Percentiles rank a stretch among this genome's conserved stretches.
phyloP scores from a whole-genome alignment of 1,284 basidiomycete genomes.

The Gastroboletus turbinatus region DNA sequence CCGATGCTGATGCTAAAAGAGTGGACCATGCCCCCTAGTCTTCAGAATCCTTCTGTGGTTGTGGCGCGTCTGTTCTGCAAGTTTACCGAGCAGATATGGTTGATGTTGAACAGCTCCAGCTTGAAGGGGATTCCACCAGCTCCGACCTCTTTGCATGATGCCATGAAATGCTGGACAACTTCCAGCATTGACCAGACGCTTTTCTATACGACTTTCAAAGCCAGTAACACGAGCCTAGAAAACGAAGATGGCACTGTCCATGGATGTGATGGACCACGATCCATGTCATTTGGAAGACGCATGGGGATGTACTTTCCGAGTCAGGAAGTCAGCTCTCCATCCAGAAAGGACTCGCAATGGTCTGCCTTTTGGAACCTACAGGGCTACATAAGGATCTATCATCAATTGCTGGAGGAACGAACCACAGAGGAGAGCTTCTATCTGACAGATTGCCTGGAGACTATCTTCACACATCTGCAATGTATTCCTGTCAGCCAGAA shows the following conservation, averaged over 20 bases:
- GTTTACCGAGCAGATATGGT: constrained; percentile 10
- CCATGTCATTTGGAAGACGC: not conserved
- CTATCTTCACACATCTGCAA: constrained; percentile 1
- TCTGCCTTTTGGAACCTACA: not conserved
- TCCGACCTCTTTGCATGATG: not conserved
- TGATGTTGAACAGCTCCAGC: constrained; percentile 1
- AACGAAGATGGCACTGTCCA: rapidly evolving
- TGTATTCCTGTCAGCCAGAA: no score
- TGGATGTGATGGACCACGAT: not conserved
- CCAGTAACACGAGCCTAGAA: constrained; percentile 5
- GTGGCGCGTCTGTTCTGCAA: not conserved
- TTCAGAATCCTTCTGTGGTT: not conserved
- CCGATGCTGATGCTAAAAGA: not conserved
- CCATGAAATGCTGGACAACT: constrained; percentile 9
- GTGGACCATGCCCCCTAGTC: not conserved
- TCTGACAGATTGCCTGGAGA: not conserved
- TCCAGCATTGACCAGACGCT: constrained; percentile 5
- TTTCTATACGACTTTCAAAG: not conserved
- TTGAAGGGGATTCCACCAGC: constrained; percentile 7
- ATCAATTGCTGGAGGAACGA: not conserved
- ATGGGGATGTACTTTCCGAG: constrained; percentile 5
- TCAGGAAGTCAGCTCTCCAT: rapidly evolving
- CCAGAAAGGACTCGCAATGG: not conserved
- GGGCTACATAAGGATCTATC: constrained; percentile 4
- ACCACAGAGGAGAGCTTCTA: not conserved